Conservation (phyloP, 1,139 yeast genomes). For the Candida albicans region DNA sequence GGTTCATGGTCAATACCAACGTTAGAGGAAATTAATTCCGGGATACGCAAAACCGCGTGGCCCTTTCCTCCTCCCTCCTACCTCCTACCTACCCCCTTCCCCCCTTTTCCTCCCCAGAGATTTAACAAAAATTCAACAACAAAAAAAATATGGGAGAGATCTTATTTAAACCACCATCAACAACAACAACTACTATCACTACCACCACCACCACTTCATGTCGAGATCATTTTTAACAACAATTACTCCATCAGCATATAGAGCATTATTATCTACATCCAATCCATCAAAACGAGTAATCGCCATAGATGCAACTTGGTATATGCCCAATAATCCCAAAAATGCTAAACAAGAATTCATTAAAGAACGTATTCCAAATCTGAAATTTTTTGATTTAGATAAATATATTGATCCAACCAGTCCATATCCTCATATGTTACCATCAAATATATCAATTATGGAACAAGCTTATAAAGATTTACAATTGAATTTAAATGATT, state of each 20-base stretch:
- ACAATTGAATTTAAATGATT: slow-evolving; percentile 51
- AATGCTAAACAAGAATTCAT: slow-evolving; percentile 60
- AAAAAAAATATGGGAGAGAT: no score
- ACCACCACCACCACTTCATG: not conserved
- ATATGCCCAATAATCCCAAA: slow-evolving; percentile 71
- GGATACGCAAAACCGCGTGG: no score
- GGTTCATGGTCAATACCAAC: no score
- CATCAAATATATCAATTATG: slow-evolving; percentile 52
- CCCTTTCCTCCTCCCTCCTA: no score
- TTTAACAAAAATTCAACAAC: no score
- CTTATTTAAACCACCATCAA: no score
- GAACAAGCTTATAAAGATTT: slow-evolving; percentile 49
- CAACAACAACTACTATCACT: no score
- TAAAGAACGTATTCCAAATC: slow-evolving; percentile 58
- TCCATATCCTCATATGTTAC: slow-evolving; percentile 88
- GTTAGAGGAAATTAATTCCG: no score
- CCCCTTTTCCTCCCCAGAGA: no score
- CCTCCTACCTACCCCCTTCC: no score
- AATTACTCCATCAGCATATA: slow-evolving; percentile 3
- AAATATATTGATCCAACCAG: slow-evolving; percentile 51
- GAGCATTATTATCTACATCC: slow-evolving; percentile 12
- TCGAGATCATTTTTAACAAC: slow-evolving; percentile 2
- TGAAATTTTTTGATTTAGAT: slow-evolving; percentile 83
- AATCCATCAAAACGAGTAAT: slow-evolving; percentile 40
- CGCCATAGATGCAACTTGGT: slow-evolving; percentile 92